Base-by-base conservation (phyloP, 352 stramenopile species). In the Phytophthora capsici region DNA sequence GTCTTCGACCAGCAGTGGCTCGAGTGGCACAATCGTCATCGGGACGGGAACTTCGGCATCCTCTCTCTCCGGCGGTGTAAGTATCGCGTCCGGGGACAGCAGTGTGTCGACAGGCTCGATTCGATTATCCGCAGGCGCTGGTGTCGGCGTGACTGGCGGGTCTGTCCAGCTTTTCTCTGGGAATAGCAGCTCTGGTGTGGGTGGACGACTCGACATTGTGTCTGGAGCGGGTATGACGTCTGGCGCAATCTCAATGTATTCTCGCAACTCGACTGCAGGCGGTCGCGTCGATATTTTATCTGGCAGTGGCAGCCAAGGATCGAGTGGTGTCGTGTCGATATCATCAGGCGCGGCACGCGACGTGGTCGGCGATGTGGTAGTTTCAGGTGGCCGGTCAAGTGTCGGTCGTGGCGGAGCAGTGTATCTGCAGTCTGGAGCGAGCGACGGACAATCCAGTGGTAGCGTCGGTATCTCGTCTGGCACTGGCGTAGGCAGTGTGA, bases 321-420 rank as follows among this genome's bases (percentile, higher is more conserved):
- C 64, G 9, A 69, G 53, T 23, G 68, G 72, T 20, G 12, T 66
- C 32, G 59, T 66, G n/a, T 63, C 65, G 8, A 63, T 69, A 37
- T 63, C 61, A 16, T 57, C 60, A 48, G 63, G 49, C 6, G 30
- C 50, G 16, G 16, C 30, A 16, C 47, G 63, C 19, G 47, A 71
- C 22, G 54, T 12, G 55, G 63, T 43, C 57, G 56, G 57, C 32
- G 6, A 66, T 50, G 46, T 63, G 26, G 23, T 64, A 38, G 8
- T 59, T 36, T 51, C 62, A 14, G 62, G 62, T n/a, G 64, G 57
- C 14, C 57, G 57, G n/a, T 69, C 68, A 5, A 52, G 50, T 25
- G 41, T 45, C 8, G 43, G 56, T 41, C 49, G 49, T 51, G 69
- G 69, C 23, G 57, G 57, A 23, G 23, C 41, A 16, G 28, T 67